phyloP scores from a whole-genome alignment of 2,329 filamentous ascomycete genomes.

The Emericellopsis atlantica region DNA sequence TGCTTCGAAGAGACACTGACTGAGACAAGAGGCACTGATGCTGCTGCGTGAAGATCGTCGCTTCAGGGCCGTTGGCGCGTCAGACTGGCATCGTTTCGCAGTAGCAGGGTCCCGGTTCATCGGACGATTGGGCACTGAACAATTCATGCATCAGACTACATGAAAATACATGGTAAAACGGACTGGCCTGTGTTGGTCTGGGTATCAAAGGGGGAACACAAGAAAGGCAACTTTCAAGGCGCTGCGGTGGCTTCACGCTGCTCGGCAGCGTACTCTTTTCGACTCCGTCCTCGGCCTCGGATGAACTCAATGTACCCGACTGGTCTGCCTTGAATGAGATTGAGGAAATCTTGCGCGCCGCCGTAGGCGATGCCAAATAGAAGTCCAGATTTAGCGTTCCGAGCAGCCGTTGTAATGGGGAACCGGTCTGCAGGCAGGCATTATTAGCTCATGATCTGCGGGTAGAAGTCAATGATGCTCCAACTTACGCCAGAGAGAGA shows the following conservation, averaged over 20 bases:
- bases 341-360: conserved; percentile 63
- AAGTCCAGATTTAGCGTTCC: conserved; percentile 70
- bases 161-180: too few species aligned
- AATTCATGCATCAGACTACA: too few species aligned
- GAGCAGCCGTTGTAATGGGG: conserved; percentile 60
- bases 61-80: too few species aligned
- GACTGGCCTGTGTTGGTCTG: too few species aligned
- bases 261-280: background rate
- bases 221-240: too few species aligned
- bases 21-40: too few species aligned
- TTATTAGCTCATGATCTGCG: background rate
- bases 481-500: conserved; percentile 74
- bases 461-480: background rate
- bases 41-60: too few species aligned
- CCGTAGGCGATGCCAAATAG: conserved; percentile 72
- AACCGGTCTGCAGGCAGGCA: conserved; percentile 53
- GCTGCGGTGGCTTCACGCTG: background rate
- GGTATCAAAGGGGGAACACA: too few species aligned
- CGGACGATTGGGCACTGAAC: too few species aligned
- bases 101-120: background rate
- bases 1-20: background rate
- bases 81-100: too few species aligned
- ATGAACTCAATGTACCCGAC: conserved; percentile 65
- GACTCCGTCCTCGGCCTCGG: conserved; percentile 19
- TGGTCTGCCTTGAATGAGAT: conserved; percentile 54